Evolutionary conservation across 2,329 filamentous ascomycete genomes (phyloP).

Genomic region (Stagonosporopsis vannaccii): DNA sequence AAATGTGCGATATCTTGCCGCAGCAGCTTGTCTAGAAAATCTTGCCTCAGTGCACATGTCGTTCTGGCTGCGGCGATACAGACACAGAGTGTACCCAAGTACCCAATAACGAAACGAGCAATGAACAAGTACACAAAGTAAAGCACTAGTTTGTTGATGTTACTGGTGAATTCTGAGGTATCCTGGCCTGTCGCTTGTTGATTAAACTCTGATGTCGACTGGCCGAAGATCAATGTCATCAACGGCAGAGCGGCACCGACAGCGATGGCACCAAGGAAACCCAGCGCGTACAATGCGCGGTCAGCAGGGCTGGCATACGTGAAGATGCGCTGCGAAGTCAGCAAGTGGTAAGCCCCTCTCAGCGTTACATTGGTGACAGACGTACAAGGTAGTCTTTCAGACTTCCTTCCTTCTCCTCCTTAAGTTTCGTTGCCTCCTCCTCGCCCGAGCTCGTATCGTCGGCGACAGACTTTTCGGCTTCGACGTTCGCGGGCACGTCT

Average conservation of each 20-base stretch:
- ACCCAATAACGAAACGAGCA: conserved; percentile 68
- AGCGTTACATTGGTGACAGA: too few species aligned
- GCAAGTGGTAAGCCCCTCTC: too few species aligned
- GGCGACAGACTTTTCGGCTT: not conserved
- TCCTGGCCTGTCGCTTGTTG: conserved; percentile 18
- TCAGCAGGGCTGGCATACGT: conserved; percentile 16
- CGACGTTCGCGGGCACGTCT: not conserved
- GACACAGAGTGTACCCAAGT: conserved; percentile 78
- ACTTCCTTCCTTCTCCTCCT: not conserved
- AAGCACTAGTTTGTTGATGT: conserved; percentile 23
- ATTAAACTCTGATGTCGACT: conserved; percentile 25
- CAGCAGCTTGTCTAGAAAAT: conserved; percentile 67
- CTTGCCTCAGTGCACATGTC: conserved; percentile 46
- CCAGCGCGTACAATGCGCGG: conserved; percentile 10
- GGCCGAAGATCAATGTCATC: conserved; percentile 64
- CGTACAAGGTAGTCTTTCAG: conserved; percentile 4
- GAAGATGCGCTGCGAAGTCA: conserved; percentile 15
- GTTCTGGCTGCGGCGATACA: conserved; percentile 67
- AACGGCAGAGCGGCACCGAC: conserved; percentile 75
- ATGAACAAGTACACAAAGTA: conserved; percentile 38
- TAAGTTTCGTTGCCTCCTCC: not conserved
- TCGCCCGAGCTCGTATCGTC: not conserved
- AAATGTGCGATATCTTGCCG: conserved; percentile 42
- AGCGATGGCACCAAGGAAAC: conserved; percentile 60
- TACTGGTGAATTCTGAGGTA: conserved; percentile 9